Percentiles rank a stretch among this genome's conserved stretches.
phyloP scores from a whole-genome alignment of 2,329 filamentous ascomycete species.

The Clonostachys solani region DNA sequence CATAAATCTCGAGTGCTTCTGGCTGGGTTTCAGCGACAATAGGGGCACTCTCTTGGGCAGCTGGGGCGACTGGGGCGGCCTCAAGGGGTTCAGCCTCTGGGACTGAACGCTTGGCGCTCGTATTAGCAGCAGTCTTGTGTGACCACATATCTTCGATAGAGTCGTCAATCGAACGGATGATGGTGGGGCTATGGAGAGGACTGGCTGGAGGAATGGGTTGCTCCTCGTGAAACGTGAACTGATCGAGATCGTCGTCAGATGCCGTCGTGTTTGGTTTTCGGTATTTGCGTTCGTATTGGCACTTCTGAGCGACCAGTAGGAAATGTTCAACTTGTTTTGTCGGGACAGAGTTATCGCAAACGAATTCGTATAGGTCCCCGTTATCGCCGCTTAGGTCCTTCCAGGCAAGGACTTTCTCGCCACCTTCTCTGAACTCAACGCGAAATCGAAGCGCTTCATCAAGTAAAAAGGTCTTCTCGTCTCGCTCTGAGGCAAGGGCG shows the following conservation, averaged over 20 bases:
- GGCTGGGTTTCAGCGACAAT: constrained; percentile 44
- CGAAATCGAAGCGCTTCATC: constrained; percentile 88
- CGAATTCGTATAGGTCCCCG: constrained; percentile 96
- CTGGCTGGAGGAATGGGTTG: constrained; percentile 62
- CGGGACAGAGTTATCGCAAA: constrained; percentile 75
- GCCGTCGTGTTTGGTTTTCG: constrained; percentile 75
- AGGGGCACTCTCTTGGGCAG: background rate
- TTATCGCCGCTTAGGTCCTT: constrained; percentile 89
- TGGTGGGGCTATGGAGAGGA: constrained; percentile 54
- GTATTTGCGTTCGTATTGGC: constrained; percentile 97
- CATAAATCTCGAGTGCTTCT: constrained; percentile 66
- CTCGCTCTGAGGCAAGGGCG: constrained; percentile 72
- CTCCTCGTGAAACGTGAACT: constrained; percentile 74
- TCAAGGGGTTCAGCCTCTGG: constrained; percentile 21
- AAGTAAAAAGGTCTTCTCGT: constrained; percentile 97
- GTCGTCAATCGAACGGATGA: constrained; percentile 49
- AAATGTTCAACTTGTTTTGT: constrained; percentile 74
- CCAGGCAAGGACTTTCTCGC: constrained; percentile 89
- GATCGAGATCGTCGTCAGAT: constrained; percentile 72
- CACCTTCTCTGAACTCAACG: constrained; percentile 73
- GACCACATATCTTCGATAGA: constrained; percentile 53
- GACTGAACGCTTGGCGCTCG: constrained; percentile 36
- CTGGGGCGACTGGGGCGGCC: constrained; percentile 4
- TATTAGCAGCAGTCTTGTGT: constrained; percentile 41
- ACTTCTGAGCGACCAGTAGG: constrained; percentile 78